These are phyloP conservation scores for Kluyveromyces nonfermentans DNA, from an alignment of 805 yeast genomes.

Conservation along the genomic window DNA sequence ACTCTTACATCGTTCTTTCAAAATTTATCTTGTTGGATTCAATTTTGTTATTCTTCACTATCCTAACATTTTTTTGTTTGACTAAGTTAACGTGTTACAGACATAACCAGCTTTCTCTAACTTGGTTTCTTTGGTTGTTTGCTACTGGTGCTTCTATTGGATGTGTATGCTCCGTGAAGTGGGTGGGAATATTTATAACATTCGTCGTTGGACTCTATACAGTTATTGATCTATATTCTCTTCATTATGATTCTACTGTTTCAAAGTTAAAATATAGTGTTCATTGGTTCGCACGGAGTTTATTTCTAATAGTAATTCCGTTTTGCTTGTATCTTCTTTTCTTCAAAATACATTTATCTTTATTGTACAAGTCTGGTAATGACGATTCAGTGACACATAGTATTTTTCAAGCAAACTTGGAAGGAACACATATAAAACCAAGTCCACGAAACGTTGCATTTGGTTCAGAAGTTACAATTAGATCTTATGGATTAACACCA, in stretches of 20 bases:
- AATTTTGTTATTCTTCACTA: slow-evolving; percentile 81
- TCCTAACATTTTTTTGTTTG: slow-evolving; percentile 67
- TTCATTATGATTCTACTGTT: slow-evolving; percentile 28
- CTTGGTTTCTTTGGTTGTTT: slow-evolving; percentile 63
- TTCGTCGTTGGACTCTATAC: slow-evolving; percentile 51
- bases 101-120: slow-evolving; percentile 46
- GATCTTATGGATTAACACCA: slow-evolving; percentile 67
- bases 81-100: slow-evolving; percentile 57
- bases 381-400: slow-evolving; percentile 92
- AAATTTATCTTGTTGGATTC: slow-evolving; percentile 89
- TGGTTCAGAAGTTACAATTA: slow-evolving; percentile 38
- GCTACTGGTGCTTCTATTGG: slow-evolving; percentile 64
- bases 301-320: slow-evolving; percentile 64
- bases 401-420: slow-evolving; percentile 77
- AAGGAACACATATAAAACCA: slow-evolving; percentile 54
- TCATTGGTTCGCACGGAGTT: slow-evolving; percentile 69
- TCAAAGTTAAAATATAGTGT: slow-evolving; percentile 31
- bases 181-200: slow-evolving; percentile 75
- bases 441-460: slow-evolving; percentile 59
- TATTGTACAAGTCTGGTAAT: slow-evolving; percentile 74
- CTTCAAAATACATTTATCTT: slow-evolving; percentile 73
- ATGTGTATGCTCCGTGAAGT: slow-evolving; percentile 75
- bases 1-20: slow-evolving; percentile 74
- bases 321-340: slow-evolving; percentile 54
- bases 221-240: slow-evolving; percentile 41